Base-by-base conservation (phyloP, 2,329 filamentous ascomycete species). In the Cladorrhinum sp. region DNA sequence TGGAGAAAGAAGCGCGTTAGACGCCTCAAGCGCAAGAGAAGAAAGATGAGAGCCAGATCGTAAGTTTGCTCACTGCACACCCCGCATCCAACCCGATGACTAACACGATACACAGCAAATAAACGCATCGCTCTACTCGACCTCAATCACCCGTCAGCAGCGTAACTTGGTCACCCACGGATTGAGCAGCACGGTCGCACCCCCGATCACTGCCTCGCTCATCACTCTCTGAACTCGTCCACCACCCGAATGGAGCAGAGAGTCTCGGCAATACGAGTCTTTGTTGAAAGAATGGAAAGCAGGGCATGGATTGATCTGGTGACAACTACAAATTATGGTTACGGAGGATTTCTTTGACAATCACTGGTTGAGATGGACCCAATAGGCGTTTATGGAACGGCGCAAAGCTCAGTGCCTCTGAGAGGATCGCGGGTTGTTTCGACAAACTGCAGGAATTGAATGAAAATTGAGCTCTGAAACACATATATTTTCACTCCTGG, bases 1-100 rank as follows among this genome's bases (percentile, higher is more conserved):
- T 98, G 95, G 95, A 95, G 94, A 87, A 99, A 99, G 91, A 99
- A 99, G 94, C 88, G 95, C 80, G 93, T 96, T 83, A 87, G 95
- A 76, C 89, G 95, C 82, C 92, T 99, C 81, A 98, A 98, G 90
- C 90, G 93, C 79, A 99, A 99, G 93, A 92, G 95, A 85, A 96
- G 95, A 92, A 99, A 99, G 94, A 96, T 95, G 84, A 88, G 95
- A 80, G 95, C 94, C 75, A 85, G 95, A 84, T 93, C 88, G 95
- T 98, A 86, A 86, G 92, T 83, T 48, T 48, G 51, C 20, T 12
- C 21, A 53, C 26, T 30, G 55, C 26, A 33, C 20, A 39, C 16
- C 21, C 42, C 18, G 10, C 12, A 14, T 10, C 67, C 69, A 48
- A 51, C 33, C 33, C 33, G 14, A 36, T 53, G 54, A 56, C 77